phyloP scores from a whole-genome alignment of 208 protist species.

The Leishmania tropica region DNA sequence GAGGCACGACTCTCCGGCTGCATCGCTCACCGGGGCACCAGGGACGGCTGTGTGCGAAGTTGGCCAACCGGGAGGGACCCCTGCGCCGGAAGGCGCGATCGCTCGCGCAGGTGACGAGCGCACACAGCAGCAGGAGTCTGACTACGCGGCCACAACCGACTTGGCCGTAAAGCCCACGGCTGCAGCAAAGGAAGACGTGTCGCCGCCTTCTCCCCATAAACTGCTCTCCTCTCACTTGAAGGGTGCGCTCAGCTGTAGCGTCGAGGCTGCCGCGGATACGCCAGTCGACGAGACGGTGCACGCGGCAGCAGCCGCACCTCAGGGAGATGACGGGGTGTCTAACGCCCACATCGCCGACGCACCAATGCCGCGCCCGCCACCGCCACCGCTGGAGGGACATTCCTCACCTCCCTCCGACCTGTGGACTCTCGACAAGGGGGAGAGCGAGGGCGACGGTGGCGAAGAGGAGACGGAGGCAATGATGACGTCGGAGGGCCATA shows the following conservation, averaged over 20 bases:
- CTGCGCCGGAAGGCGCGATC: background rate
- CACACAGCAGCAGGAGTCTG: background rate
- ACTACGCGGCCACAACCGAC: background rate
- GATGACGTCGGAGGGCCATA: background rate
- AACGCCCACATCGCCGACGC: background rate
- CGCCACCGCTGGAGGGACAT: background rate
- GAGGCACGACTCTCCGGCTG: background rate
- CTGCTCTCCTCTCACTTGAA: background rate
- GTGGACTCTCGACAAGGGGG: slow-evolving; percentile 29
- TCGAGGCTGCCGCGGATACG: background rate
- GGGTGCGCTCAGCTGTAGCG: background rate
- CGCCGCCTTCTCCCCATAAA: background rate
- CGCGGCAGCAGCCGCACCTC: background rate
- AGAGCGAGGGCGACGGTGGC: background rate
- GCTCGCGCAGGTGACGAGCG: background rate
- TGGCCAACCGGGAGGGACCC: background rate
- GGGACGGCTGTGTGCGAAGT: background rate
- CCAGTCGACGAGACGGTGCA: background rate
- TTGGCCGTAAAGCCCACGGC: background rate
- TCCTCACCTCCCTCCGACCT: background rate
- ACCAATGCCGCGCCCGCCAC: background rate
- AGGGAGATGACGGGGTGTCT: background rate
- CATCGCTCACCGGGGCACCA: background rate
- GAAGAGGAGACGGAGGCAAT: background rate
- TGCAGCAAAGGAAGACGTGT: background rate